phyloP scores from a whole-genome alignment of 768 basidiomycete genomes.

The Kwoniella dejecticola region DNA sequence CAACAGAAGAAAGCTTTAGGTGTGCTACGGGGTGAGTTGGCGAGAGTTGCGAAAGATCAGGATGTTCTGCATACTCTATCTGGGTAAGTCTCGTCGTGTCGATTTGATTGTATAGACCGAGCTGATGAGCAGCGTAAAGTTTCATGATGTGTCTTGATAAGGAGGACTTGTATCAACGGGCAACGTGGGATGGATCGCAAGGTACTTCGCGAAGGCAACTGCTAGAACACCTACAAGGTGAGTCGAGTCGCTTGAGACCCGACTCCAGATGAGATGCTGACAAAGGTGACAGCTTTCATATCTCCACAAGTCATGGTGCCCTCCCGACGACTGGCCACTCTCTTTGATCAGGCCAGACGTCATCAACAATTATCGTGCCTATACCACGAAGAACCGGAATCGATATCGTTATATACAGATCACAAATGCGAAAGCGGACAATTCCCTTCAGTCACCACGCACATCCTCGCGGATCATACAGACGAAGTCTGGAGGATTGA shows the following conservation, averaged over 20 bases:
- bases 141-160: conserved; percentile 89
- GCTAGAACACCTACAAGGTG: conserved; percentile 80
- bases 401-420: conserved; percentile 83
- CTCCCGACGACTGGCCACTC: conserved; percentile 76
- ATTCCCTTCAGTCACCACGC: conserved; percentile 84
- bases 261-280: too few species aligned
- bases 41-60: conserved; percentile 74
- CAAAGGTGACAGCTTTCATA: conserved; percentile 80
- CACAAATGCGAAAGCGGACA: conserved; percentile 74
- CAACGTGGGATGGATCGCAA: conserved; percentile 85
- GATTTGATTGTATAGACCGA: not conserved
- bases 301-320: conserved; percentile 92
- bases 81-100: conserved; percentile 62
- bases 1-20: conserved; percentile 79
- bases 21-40: conserved; percentile 83
- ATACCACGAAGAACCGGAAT: conserved; percentile 71
- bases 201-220: conserved; percentile 76
- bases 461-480: conserved; percentile 77
- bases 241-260: too few species aligned
- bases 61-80: conserved; percentile 84
- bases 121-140: conserved; percentile 58
- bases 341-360: conserved; percentile 79
- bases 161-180: conserved; percentile 76
- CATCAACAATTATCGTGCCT: conserved; percentile 79
- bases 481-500: conserved; percentile 96